Evolutionary conservation across 2,329 filamentous ascomycete species (phyloP).

Genomic region (Aspergillus fischeri): DNA sequence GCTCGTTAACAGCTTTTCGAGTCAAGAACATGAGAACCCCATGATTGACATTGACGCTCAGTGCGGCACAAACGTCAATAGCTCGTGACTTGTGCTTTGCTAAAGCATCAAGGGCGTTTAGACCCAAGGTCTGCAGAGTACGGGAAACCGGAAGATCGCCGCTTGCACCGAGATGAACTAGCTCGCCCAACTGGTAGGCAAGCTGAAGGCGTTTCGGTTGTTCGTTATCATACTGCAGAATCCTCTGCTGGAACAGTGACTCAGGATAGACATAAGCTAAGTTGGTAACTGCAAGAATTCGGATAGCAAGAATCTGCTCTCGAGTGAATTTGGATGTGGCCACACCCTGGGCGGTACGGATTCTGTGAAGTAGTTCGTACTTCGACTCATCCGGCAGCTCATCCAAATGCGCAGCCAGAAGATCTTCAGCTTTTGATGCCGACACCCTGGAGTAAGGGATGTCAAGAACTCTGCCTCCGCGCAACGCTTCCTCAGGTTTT

Average conservation of each 20-base stretch:
- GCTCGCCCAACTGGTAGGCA: constrained; percentile 84
- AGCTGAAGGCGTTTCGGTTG: constrained; percentile 86
- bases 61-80: constrained; percentile 78
- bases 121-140: constrained; percentile 74
- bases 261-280: constrained; percentile 86
- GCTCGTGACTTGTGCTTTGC: constrained; percentile 72
- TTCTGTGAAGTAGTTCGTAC: constrained; percentile 80
- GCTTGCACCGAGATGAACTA: constrained; percentile 77
- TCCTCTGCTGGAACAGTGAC: constrained; percentile 74
- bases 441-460: constrained; percentile 52
- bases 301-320: constrained; percentile 72
- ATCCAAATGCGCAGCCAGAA: constrained; percentile 43
- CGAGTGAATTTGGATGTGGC: constrained; percentile 61
- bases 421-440: constrained; percentile 33
- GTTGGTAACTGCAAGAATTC: constrained; percentile 83
- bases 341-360: constrained; percentile 80
- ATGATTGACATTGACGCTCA: constrained; percentile 94
- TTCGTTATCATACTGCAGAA: constrained; percentile 82
- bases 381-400: constrained; percentile 68
- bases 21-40: constrained; percentile 91
- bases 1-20: constrained; percentile 80
- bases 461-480: constrained; percentile 57
- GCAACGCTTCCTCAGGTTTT: constrained; percentile 34
- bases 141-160: constrained; percentile 65
- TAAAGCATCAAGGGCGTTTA: constrained; percentile 80